Conservation (phyloP, 306 rosid species). For the Pterocarpus santalinus region DNA sequence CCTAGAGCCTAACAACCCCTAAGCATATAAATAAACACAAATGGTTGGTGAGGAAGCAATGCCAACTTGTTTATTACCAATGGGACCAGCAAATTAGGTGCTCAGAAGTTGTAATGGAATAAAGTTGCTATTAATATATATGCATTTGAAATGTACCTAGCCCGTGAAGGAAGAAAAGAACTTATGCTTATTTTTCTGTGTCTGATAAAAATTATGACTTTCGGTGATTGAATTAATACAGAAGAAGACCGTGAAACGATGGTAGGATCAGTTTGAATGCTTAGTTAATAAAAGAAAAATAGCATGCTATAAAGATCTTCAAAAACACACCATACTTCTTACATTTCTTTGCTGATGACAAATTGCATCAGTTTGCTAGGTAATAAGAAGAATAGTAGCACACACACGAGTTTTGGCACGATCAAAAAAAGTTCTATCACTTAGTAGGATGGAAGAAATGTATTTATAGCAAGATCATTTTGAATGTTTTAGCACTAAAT, state of each 20-base stretch:
- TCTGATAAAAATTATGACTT: background rate
- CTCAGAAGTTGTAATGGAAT: background rate
- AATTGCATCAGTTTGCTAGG: background rate
- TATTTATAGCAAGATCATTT: background rate
- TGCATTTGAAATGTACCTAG: background rate
- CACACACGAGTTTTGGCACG: background rate
- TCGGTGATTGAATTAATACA: conserved; percentile 5
- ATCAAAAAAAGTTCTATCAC: conserved; percentile 2
- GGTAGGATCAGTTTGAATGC: background rate
- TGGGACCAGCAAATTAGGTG: background rate
- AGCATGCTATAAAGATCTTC: background rate
- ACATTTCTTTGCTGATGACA: too few species aligned
- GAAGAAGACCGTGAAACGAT: background rate
- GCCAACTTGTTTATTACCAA: conserved; percentile 12
- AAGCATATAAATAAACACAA: background rate
- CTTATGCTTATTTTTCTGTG: background rate
- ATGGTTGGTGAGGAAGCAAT: conserved; percentile 26
- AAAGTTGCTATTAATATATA: conserved; percentile 1
- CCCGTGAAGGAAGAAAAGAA: background rate
- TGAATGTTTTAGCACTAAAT: background rate
- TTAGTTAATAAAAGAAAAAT: background rate
- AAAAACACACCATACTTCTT: background rate
- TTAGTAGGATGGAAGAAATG: background rate
- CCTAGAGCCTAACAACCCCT: conserved; percentile 30
- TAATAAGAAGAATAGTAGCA: too few species aligned